These are phyloP conservation scores for Colletotrichum scovillei DNA, from an alignment of 2,329 filamentous ascomycete species.

Conservation along the genomic window DNA sequence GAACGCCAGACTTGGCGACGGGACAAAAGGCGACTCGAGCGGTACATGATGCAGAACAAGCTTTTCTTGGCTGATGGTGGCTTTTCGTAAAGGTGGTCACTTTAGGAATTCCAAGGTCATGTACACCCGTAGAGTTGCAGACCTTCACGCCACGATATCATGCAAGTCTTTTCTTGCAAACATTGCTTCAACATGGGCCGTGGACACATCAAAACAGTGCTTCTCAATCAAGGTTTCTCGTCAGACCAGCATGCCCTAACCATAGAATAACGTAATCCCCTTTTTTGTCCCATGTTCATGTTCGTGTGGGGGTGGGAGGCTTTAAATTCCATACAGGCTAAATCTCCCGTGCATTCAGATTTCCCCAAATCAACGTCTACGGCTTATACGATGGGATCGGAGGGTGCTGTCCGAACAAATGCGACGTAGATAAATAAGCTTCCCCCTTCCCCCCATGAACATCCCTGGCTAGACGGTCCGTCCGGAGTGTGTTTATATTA, in stretches of 20 bases:
- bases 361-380: conserved; percentile 10
- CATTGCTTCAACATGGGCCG: neutral
- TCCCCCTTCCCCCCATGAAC: neutral
- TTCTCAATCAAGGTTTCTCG: neutral
- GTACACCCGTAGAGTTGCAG: neutral
- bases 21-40: neutral
- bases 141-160: neutral
- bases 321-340: conserved; percentile 32
- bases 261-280: neutral
- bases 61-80: conserved; percentile 26
- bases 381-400: neutral
- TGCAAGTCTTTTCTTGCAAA: neutral
- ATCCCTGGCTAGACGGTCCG: conserved; percentile 25
- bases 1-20: neutral
- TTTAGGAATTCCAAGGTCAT: neutral
- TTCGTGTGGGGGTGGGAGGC: neutral
- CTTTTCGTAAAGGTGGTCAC: neutral
- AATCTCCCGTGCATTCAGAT: conserved; percentile 5
- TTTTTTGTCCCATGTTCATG: neutral
- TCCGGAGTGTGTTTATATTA: conserved; percentile 18
- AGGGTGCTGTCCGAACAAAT: conserved; percentile 24
- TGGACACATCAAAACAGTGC: neutral
- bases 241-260: conserved; percentile 4
- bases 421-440: neutral
- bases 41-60: neutral